A percentile compares a stretch with the other conserved stretches of the same genome.
Conservation (phyloP, 2,329 filamentous ascomycete genomes). For the Aureobasidium sp. region DNA sequence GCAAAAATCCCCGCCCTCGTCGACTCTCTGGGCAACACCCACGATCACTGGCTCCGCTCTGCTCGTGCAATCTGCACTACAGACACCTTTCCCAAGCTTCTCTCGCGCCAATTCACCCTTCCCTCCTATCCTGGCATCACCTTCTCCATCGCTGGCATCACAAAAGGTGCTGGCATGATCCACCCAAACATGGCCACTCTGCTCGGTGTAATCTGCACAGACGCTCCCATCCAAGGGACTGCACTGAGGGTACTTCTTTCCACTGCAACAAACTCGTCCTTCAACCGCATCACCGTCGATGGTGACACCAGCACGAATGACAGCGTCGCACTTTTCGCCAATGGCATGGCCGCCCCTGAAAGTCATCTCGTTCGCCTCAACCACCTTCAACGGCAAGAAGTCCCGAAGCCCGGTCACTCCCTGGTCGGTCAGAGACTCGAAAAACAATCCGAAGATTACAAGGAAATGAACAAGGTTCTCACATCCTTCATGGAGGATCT, state of each 20-base stretch:
- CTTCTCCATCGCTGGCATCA: conserved; percentile 88
- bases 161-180: conserved; percentile 98
- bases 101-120: conserved; percentile 75
- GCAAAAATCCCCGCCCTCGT: conserved; percentile 72
- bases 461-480: conserved; percentile 63
- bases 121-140: conserved; percentile 68
- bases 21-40: conserved; percentile 61
- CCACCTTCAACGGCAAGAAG: neutral
- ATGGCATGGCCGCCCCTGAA: conserved; percentile 62
- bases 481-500: conserved; percentile 75
- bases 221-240: conserved; percentile 66
- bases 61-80: conserved; percentile 95
- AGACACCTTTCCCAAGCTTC: conserved; percentile 94
- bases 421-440: neutral
- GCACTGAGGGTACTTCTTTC: conserved; percentile 65
- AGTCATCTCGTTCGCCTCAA: neutral
- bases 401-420: neutral
- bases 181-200: conserved; percentile 98
- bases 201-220: conserved; percentile 84
- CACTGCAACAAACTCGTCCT: conserved; percentile 71
- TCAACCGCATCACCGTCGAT: conserved; percentile 96
- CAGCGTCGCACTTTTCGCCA: conserved; percentile 88
- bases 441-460: conserved; percentile 49
- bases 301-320: conserved; percentile 98
- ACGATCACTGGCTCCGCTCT: conserved; percentile 79